Base-by-base conservation (phyloP, 208 protist genomes). In the Trypanosoma caninum region DNA sequence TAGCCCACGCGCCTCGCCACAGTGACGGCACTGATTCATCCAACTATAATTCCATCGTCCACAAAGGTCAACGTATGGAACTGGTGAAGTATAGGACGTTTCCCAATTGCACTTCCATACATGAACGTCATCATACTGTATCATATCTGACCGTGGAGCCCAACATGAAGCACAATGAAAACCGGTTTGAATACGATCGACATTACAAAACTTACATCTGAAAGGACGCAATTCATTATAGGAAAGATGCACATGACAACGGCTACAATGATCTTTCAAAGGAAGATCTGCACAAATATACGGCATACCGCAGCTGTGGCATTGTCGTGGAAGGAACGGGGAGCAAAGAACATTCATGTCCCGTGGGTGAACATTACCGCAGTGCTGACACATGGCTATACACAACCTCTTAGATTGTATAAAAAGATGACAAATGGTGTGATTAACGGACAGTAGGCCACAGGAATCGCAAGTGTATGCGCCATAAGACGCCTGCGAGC, bases 31-130 rank as follows among this genome's bases (percentile, higher is more conserved):
- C 18, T 55, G 52, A 44, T 33, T 40, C 20, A 38, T 45, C 82
- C 87, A 93, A 70, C 83, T 80, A 61, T 93, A 90, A 67, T 93
- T 93, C 84, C 87, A 93, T 14, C 53, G 42, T 1, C 81, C 80
- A 63, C 87, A 93, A 33, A 52, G 22, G 40, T 48, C 5, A 34
- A 61, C 9, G 9, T 45, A 37, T 30, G 48, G 46, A 35, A 18
- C 6, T 8, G 38, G 55, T 18, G 54, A 69, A 3, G 47, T 40
- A 20, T 38, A 56, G 6, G n/a, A 16, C 11, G 31, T 22, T 53
- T 93, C 87, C n/a, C 69, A 65, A 48, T 84, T 44, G 69, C 87
- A 93, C 14, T 75, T 68, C 84, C 87, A 93, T 1, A 91, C 74
- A 38, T 67, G 76, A 30, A 66, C 46, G 31, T 59, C 59, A 35